Evolutionary conservation across 345 rosid species (phyloP), one percentile per base, ranked within the genome.

Genomic region (Murraya koenigii): DNA sequence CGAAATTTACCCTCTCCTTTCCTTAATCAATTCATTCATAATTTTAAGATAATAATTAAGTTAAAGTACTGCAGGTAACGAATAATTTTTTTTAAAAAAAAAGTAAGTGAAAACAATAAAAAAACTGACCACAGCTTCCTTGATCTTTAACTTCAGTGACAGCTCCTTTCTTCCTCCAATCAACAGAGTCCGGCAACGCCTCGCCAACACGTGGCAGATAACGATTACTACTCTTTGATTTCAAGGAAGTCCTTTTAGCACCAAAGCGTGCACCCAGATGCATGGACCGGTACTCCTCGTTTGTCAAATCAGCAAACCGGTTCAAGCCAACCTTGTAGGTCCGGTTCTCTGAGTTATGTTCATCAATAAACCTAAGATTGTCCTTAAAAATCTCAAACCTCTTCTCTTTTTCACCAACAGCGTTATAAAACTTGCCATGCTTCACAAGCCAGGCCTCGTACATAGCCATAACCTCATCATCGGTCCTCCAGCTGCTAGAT

Each of bases 231-330:
- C 75, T 69, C 82, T 84, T 90, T 6, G 85, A 38, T 59, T 80
- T 66, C 59, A 69, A 54, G 64, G 77, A 79, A 78, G 85, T 88
- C 79, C 72, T 85, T 55, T 22, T 81, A 36, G 61, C 58, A 25
- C 76, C 81, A 15, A 67, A 68, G 87, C 85, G 85, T 33, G 82
- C 71, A n/a, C 99, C 97, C 66, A 94, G 78, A 65, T 87, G 91
- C 73, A 44, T 84, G 70, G 92, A 82, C 79, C 94, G 90, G 88
- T 89, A 96, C 92, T 96, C 99, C 59, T 94, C 97, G 82, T 94
- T 92, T 71, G 95, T 91, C 68, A 96, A 80, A 81, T 96, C 98
- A 39, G 99, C 97, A 55, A 96, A 96, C 84, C 88, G 91, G 90
- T 85, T 96, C 84, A 92, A 78, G 39, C 98, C 97, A 54, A 96